Evolutionary conservation across 805 yeast species (phyloP).

Genomic region (Ogataea trehalophila): DNA sequence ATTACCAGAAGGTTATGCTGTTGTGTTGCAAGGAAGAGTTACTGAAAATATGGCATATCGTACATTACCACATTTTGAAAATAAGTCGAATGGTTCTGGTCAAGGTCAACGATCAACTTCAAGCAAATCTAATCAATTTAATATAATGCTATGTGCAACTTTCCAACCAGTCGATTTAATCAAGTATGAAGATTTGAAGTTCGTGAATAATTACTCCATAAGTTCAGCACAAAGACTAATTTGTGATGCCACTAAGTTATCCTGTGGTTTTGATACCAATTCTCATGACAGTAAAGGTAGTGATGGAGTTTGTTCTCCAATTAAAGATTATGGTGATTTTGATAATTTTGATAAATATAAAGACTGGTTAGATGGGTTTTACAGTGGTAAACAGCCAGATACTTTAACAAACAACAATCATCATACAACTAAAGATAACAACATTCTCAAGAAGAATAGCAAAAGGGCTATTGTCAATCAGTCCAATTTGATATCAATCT

Average conservation of each 20-base stretch:
- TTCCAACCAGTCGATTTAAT: slow-evolving; percentile 23
- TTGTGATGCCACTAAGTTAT: slow-evolving; percentile 4
- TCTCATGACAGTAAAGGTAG: not conserved
- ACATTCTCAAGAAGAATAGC: no score
- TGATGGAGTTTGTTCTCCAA: not conserved
- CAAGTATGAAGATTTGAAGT: slow-evolving; percentile 22
- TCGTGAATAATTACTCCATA: slow-evolving; percentile 10
- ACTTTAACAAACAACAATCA: not conserved
- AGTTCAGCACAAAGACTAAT: slow-evolving; percentile 12
- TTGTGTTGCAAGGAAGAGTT: slow-evolving; percentile 36
- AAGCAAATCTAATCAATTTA: slow-evolving; percentile 3
- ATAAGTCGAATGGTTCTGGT: not conserved
- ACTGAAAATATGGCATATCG: slow-evolving; percentile 39
- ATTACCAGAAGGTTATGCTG: slow-evolving; percentile 32
- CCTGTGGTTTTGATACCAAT: not conserved
- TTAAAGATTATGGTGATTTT: slow-evolving; percentile 9
- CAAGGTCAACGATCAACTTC: not conserved
- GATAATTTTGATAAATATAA: slow-evolving; percentile 21
- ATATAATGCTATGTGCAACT: slow-evolving; percentile 22
- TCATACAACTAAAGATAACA: no score
- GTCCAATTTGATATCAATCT: no score
- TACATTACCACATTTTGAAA: slow-evolving; percentile 2
- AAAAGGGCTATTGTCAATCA: no score
- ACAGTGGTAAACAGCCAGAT: slow-evolving; percentile 4
- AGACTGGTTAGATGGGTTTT: slow-evolving; percentile 19